A percentile compares a stretch with the other conserved stretches of the same genome.
Evolutionary conservation across 768 basidiomycete genomes (phyloP).

Genomic region (Suillus sp.): DNA sequence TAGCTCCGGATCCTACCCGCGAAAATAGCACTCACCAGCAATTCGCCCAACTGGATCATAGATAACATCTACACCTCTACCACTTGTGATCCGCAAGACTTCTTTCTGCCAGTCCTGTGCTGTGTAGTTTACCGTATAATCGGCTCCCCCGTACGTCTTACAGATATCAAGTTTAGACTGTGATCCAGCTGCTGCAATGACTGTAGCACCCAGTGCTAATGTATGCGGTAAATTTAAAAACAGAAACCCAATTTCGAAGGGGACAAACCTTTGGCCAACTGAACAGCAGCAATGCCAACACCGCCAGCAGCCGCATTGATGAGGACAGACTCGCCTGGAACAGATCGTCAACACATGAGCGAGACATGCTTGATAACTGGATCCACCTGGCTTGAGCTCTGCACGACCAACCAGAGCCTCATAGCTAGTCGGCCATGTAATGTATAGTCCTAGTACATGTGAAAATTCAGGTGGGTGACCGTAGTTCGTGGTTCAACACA

Average conservation of each 20-base stretch:
- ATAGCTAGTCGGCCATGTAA: slow-evolving; percentile 95
- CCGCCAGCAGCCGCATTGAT: slow-evolving; percentile 97
- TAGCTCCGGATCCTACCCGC: neutral
- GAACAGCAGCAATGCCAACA: slow-evolving; percentile 89
- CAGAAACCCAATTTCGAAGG: neutral
- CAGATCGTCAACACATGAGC: slow-evolving; percentile 4
- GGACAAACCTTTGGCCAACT: slow-evolving; percentile 82
- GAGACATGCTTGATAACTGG: neutral
- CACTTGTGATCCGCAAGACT: slow-evolving; percentile 78
- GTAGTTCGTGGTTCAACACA: slow-evolving; percentile 22
- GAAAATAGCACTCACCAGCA: slow-evolving; percentile 43
- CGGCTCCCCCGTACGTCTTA: slow-evolving; percentile 76
- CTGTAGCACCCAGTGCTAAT: slow-evolving; percentile 84
- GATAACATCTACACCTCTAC: slow-evolving; percentile 84
- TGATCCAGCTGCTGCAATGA: slow-evolving; percentile 91
- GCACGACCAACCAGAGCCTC: slow-evolving; percentile 89
- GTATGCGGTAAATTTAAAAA: slow-evolving; percentile 1
- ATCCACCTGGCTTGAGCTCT: slow-evolving; percentile 68
- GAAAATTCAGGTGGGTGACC: slow-evolving; percentile 9
- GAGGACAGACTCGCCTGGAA: slow-evolving; percentile 83
- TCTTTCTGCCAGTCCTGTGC: slow-evolving; percentile 86
- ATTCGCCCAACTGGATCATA: slow-evolving; percentile 88
- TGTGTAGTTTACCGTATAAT: slow-evolving; percentile 80
- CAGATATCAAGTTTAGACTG: slow-evolving; percentile 78
- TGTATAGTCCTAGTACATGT: slow-evolving; percentile 56